Evolutionary conservation across 1,284 basidiomycete genomes (phyloP), one percentile per base, ranked within the genome.

Genomic region (Ceratobasidium sp.): DNA sequence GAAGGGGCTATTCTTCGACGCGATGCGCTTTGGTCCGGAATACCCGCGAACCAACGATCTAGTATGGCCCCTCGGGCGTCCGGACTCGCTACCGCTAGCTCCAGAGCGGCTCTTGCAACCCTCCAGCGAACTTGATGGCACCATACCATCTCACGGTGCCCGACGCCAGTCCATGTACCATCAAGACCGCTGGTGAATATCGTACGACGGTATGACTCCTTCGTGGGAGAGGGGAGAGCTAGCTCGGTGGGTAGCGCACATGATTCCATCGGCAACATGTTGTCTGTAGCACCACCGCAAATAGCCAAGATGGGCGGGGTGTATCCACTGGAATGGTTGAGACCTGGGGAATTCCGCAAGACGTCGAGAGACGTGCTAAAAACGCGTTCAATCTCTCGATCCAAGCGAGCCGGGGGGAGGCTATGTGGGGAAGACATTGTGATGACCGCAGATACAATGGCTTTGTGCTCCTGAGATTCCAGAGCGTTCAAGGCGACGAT

Each of bases 71-170:
- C 53, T 62, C 44, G 59, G 28, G 25, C 21, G 21, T 28, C 42
- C 21, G 48, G 60, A 14, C 40, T 38, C 7, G 80, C 78, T 3
- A 77, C 79, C 1, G 86, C 86, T 59, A 94, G 83, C 74, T 93
- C 89, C 5, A 98, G 81, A 11, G 90, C 86, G 7, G 88, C 87
- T 54, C 91, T 84, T 1, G 96, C 96, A 16, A 98, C 83, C 42
- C 89, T 86, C 88, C 91, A 92, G 36, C 97, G 88, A 18, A 98
- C 89, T 81, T 99, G 97, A 80, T 98, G 94, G 79, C 97, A 99
- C 97, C 97, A 99, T 12, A 98, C 93, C 87, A 98, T 96, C 71
- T 94, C 95, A 62, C 91, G 88, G 80, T 99, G 97, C 46, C 96
- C 96, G 3, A 98, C 92, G 0, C 94, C 92, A 0, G 95, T 95